These are phyloP conservation scores for Uncinocarpus reesii DNA, from an alignment of 2,329 filamentous ascomycete genomes.

Conservation along the genomic window DNA sequence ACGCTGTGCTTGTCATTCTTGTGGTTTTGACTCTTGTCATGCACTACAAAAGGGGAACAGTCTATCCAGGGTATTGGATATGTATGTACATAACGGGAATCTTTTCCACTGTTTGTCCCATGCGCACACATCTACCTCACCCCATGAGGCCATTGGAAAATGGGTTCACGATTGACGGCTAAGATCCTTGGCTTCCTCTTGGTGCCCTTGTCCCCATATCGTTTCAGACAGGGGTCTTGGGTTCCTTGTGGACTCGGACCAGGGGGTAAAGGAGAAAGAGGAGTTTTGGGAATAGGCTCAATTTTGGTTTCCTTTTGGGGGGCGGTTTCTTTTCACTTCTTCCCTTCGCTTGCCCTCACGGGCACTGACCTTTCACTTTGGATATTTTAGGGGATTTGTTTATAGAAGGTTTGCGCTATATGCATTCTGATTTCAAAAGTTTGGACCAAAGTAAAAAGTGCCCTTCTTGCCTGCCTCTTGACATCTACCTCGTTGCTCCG, in stretches of 20 bases:
- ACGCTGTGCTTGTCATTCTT: not conserved
- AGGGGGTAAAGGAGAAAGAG: not conserved
- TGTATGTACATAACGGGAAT: conserved; percentile 5
- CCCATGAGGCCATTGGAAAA: conserved; percentile 3
- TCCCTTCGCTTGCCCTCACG: not conserved
- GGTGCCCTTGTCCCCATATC: not conserved
- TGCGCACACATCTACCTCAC: not conserved
- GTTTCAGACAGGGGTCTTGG: not conserved
- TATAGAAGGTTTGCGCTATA: too few species aligned
- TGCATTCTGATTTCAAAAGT: too few species aligned
- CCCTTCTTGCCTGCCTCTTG: too few species aligned
- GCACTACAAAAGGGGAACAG: not conserved
- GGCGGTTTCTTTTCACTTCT: conserved; percentile 4
- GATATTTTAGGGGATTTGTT: not conserved
- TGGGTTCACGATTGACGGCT: conserved; percentile 9
- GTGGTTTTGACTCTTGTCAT: too few species aligned
- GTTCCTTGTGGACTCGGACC: not conserved
- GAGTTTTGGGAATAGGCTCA: not conserved
- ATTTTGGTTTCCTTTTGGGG: not conserved
- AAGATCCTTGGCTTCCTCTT: conserved; percentile 2
- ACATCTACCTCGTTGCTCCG: too few species aligned
- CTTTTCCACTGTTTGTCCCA: not conserved
- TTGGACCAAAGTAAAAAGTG: too few species aligned
- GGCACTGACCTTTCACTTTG: too few species aligned
- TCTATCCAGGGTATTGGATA: conserved; percentile 2